A percentile compares a stretch with the other conserved stretches of the same genome.
Conservation (phyloP, 257 asterid genomes). For the Fraxinus pennsylvanica region DNA sequence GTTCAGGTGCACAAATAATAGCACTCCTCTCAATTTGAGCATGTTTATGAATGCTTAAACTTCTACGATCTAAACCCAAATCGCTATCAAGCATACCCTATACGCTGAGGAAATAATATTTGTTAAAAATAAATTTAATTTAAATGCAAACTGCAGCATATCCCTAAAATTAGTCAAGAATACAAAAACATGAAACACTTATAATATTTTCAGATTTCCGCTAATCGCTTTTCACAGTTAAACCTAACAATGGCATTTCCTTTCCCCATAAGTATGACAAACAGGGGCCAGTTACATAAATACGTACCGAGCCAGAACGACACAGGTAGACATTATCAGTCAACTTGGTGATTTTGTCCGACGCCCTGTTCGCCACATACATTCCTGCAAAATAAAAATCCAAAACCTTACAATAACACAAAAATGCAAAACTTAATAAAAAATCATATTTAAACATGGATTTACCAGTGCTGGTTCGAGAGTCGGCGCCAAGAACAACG, state of each 20-base stretch:
- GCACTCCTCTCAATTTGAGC: background rate
- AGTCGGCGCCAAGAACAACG: conserved; percentile 88
- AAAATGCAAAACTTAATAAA: background rate
- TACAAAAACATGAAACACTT: background rate
- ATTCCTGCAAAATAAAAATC: conserved; percentile 37
- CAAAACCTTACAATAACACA: background rate
- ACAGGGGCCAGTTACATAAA: background rate
- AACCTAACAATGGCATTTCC: background rate
- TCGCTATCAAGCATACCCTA: background rate
- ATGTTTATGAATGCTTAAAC: background rate
- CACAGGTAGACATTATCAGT: conserved; percentile 7
- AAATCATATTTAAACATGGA: background rate
- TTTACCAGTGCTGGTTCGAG: conserved; percentile 91
- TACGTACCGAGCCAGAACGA: background rate
- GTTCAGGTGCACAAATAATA: background rate
- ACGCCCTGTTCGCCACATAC: conserved; percentile 10
- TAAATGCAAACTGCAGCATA: background rate
- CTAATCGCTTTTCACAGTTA: background rate
- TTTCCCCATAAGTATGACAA: background rate
- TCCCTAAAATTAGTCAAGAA: background rate
- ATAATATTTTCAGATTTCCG: background rate
- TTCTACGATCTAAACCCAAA: too few relatives aligned
- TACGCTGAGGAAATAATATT: background rate
- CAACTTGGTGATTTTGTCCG: background rate
- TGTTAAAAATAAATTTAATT: too few relatives aligned